Conservation (phyloP, 23 red algal species). For the Chondrus crispus region DNA sequence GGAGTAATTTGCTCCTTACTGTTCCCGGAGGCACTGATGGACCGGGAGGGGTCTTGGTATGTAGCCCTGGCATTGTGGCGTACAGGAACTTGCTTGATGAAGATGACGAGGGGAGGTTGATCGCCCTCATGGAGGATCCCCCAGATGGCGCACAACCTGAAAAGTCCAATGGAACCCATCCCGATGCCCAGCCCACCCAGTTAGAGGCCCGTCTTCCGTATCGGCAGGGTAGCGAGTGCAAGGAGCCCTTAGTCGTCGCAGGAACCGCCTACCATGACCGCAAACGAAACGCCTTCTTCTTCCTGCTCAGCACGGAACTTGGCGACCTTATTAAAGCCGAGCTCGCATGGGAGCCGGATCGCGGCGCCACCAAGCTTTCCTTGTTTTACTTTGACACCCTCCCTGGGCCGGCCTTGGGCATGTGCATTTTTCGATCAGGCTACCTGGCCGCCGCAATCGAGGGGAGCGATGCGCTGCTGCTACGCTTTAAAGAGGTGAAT, state of each 20-base stretch:
- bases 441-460: constrained; percentile 79
- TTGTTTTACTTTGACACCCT: constrained; percentile 75
- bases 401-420: constrained; percentile 38
- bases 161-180: neutral
- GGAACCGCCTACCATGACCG: constrained; percentile 57
- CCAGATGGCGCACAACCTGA: neutral
- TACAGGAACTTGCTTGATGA: constrained; percentile 47
- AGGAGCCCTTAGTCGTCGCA: constrained; percentile 52
- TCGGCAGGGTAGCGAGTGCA: neutral
- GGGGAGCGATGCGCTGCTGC: constrained; percentile 45
- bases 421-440: constrained; percentile 72
- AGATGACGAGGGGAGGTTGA: constrained; percentile 5
- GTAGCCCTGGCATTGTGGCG: constrained; percentile 21
- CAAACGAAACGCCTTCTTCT: constrained; percentile 74
- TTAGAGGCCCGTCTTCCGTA: constrained; percentile 12
- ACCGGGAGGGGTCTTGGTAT: constrained; percentile 81
- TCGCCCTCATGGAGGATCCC: no score
- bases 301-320: constrained; percentile 74
- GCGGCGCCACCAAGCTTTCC: constrained; percentile 24
- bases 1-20: constrained; percentile 41
- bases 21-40: constrained; percentile 81
- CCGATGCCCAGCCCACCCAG: neutral
- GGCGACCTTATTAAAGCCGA: constrained; percentile 83
- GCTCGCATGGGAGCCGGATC: constrained; percentile 14
- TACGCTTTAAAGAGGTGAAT: constrained; percentile 18